A percentile compares a stretch with the other conserved stretches of the same genome.
Conservation (phyloP, 2,329 filamentous ascomycete species). For the Biscogniauxia sp. region DNA sequence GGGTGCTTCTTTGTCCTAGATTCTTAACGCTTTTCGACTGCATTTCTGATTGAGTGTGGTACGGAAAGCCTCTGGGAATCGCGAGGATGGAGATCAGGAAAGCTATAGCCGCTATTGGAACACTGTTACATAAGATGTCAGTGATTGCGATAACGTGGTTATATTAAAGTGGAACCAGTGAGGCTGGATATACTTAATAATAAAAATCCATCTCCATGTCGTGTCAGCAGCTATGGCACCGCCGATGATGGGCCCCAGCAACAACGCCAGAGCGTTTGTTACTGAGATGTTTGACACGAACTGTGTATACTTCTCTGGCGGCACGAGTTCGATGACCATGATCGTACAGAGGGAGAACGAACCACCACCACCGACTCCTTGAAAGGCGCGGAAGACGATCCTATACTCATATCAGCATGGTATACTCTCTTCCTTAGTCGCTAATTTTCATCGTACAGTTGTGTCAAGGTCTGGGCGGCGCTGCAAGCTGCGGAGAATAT, state of each 20-base stretch:
- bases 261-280: background rate
- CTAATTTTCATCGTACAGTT: slow-evolving; percentile 5
- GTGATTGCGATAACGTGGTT: background rate
- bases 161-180: background rate
- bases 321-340: slow-evolving; percentile 10
- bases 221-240: slow-evolving; percentile 18
- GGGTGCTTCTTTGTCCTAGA: background rate
- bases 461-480: slow-evolving; percentile 8
- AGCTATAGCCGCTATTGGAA: slow-evolving; percentile 6
- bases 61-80: slow-evolving; percentile 11
- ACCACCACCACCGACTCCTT: slow-evolving; percentile 16
- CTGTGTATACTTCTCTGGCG: slow-evolving; percentile 8
- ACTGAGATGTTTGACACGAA: background rate
- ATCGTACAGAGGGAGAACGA: slow-evolving; percentile 8
- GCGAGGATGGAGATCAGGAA: slow-evolving; percentile 6
- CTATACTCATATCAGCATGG: background rate
- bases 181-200: slow-evolving; percentile 18
- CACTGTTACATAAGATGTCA: slow-evolving; percentile 3
- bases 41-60: slow-evolving; percentile 1
- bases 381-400: slow-evolving; percentile 15
- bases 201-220: slow-evolving; percentile 27
- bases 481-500: slow-evolving; percentile 10
- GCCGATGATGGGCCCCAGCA: slow-evolving; percentile 24
- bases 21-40: background rate
- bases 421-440: background rate